Conservation (phyloP, 768 basidiomycete species). For the Boletus eberwhitei region DNA sequence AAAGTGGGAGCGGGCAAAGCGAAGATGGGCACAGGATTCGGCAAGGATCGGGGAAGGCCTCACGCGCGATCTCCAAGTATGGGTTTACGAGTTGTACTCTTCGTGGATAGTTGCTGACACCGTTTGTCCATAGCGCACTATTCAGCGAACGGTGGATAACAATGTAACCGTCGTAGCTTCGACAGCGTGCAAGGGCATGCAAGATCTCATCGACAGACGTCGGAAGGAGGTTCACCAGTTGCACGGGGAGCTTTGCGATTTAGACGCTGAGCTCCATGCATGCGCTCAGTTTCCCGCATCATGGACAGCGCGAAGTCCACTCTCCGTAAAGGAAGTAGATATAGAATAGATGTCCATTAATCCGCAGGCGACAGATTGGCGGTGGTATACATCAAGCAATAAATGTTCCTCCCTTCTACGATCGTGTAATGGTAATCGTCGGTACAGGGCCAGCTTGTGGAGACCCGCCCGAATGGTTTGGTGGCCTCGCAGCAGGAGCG, state of each 20-base stretch:
- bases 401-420: constrained; percentile 22
- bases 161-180: constrained; percentile 53
- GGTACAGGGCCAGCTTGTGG: constrained; percentile 18
- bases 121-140: constrained; percentile 36
- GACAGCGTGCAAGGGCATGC: constrained; percentile 46
- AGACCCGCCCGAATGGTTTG: background rate
- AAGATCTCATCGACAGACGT: constrained; percentile 38
- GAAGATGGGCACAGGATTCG: constrained; percentile 68
- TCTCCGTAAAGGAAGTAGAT: constrained; percentile 1
- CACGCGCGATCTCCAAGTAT: constrained; percentile 60
- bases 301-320: background rate
- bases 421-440: constrained; percentile 26
- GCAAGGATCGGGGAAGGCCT: constrained; percentile 58
- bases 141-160: constrained; percentile 47
- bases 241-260: constrained; percentile 39
- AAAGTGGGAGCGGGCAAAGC: constrained; percentile 66
- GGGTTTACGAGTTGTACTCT: constrained; percentile 3
- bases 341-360: constrained; percentile 11
- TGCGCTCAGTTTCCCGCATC: constrained; percentile 8
- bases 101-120: constrained; percentile 1
- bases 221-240: constrained; percentile 45
- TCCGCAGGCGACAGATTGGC: constrained; percentile 4
- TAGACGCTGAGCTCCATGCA: constrained; percentile 35
- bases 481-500: constrained; percentile 7
- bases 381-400: constrained; percentile 29